These are phyloP conservation scores for Penicillium decumbens DNA, from an alignment of 2,329 filamentous ascomycete genomes.

Conservation along the genomic window DNA sequence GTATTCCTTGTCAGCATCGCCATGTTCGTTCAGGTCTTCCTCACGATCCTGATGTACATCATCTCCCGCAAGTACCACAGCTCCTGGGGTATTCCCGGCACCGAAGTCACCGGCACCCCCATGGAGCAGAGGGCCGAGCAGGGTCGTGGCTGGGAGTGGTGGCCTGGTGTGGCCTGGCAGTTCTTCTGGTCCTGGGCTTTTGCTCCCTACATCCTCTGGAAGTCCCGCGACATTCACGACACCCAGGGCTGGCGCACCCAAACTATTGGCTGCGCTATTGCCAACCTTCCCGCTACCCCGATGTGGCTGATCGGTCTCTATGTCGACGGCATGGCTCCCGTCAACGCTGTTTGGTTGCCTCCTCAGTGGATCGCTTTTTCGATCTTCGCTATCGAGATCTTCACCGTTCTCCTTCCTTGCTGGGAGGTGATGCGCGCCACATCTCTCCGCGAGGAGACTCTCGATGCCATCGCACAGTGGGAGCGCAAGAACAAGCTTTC, in stretches of 20 bases:
- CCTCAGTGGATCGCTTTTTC: conserved; percentile 60
- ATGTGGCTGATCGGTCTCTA: conserved; percentile 60
- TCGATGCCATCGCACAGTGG: conserved; percentile 38
- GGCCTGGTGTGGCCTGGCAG: conserved; percentile 14
- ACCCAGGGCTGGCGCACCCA: conserved; percentile 64
- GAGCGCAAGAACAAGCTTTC: conserved; percentile 32
- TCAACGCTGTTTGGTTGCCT: conserved; percentile 55
- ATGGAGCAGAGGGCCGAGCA: conserved; percentile 41
- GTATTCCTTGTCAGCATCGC: conserved; percentile 47
- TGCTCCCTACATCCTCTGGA: conserved; percentile 5
- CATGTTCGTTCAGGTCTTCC: conserved; percentile 37
- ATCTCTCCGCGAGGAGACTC: conserved; percentile 32
- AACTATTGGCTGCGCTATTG: conserved; percentile 51
- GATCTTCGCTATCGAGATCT: conserved; percentile 60
- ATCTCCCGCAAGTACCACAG: conserved; percentile 29
- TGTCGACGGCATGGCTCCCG: conserved; percentile 48
- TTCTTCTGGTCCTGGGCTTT: conserved; percentile 21
- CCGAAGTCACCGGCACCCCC: conserved; percentile 48
- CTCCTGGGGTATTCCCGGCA: conserved; percentile 43
- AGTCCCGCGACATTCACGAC: conserved; percentile 49
- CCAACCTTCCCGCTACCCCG: conserved; percentile 58
- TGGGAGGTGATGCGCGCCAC: conserved; percentile 49
- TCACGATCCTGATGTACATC: conserved; percentile 53
- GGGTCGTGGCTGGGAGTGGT: conserved; percentile 61
- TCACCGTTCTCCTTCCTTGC: conserved; percentile 60